phyloP scores from a whole-genome alignment of 1,139 yeast genomes.

The Yamadazyma triangularis region DNA sequence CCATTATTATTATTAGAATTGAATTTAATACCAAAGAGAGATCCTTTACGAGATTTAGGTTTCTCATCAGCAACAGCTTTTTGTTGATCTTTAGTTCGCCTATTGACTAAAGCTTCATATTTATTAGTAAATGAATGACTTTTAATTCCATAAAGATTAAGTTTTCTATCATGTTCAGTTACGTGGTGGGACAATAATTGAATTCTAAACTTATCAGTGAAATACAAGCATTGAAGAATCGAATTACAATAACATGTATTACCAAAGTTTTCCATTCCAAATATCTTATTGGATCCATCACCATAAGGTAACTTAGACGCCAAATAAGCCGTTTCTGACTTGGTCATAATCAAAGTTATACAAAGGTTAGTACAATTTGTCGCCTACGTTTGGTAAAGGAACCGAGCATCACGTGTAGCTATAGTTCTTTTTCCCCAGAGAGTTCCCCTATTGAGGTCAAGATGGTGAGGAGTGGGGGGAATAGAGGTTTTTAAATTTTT shows the following conservation, averaged over 20 bases:
- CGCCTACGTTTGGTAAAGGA: too few species aligned
- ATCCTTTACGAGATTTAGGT: conserved; percentile 32
- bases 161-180: conserved; percentile 34
- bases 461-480: not conserved
- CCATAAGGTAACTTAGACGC: conserved; percentile 39
- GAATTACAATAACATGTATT: conserved; percentile 94
- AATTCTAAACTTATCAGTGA: conserved; percentile 64
- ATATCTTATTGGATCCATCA: conserved; percentile 67
- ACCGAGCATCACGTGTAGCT: too few species aligned
- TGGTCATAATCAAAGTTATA: conserved; percentile 6
- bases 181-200: conserved; percentile 39
- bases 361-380: too few species aligned
- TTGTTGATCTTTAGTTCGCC: conserved; percentile 35
- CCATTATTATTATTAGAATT: conserved; percentile 15
- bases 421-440: too few species aligned
- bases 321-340: conserved; percentile 5
- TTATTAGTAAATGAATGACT: conserved; percentile 45
- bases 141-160: conserved; percentile 37
- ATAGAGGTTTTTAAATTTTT: too few species aligned
- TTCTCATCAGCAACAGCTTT: conserved; percentile 19
- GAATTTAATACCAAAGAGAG: conserved; percentile 41
- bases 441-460: too few species aligned
- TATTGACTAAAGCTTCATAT: conserved; percentile 38
- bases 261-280: conserved; percentile 95
- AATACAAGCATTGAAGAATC: conserved; percentile 80